These are phyloP conservation scores for Termitomyces bulborhizus DNA, from an alignment of 768 basidiomycete species.

Conservation along the genomic window DNA sequence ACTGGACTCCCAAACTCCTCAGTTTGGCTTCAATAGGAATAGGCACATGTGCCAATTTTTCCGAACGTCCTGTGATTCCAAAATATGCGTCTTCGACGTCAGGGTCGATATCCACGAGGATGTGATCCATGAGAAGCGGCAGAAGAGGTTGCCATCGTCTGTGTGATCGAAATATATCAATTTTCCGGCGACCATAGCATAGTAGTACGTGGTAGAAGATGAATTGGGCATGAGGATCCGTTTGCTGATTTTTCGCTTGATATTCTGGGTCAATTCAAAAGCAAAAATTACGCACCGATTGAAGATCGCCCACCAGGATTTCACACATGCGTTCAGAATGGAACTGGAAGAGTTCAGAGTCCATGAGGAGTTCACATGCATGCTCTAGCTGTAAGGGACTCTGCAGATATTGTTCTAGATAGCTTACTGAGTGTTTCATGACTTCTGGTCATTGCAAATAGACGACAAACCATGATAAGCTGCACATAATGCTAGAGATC, in stretches of 20 bases:
- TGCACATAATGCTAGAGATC: constrained; percentile 74
- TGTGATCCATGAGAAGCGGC: constrained; percentile 80
- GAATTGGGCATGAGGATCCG: constrained; percentile 79
- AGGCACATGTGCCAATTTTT: constrained; percentile 32
- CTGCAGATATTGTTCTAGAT: constrained; percentile 74
- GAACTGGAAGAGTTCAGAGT: constrained; percentile 83
- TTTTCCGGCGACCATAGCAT: constrained; percentile 62
- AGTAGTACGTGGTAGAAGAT: constrained; percentile 77
- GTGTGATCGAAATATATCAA: constrained; percentile 68
- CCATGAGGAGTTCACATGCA: constrained; percentile 69
- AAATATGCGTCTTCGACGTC: constrained; percentile 61
- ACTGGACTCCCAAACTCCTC: constrained; percentile 57
- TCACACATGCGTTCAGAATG: constrained; percentile 93
- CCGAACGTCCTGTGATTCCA: constrained; percentile 33
- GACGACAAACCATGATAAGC: constrained; percentile 78
- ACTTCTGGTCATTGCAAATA: neutral
- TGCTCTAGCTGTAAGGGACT: constrained; percentile 80
- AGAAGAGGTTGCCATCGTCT: constrained; percentile 81
- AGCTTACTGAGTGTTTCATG: constrained; percentile 23
- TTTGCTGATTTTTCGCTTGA: constrained; percentile 42
- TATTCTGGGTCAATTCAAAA: constrained; percentile 6
- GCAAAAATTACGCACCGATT: constrained; percentile 43
- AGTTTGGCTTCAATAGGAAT: constrained; percentile 85
- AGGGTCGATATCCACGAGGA: constrained; percentile 74
- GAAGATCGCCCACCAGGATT: constrained; percentile 62